phyloP scores from a whole-genome alignment of 2,329 filamentous ascomycete genomes.

The Microcyclospora tardicrescens region DNA sequence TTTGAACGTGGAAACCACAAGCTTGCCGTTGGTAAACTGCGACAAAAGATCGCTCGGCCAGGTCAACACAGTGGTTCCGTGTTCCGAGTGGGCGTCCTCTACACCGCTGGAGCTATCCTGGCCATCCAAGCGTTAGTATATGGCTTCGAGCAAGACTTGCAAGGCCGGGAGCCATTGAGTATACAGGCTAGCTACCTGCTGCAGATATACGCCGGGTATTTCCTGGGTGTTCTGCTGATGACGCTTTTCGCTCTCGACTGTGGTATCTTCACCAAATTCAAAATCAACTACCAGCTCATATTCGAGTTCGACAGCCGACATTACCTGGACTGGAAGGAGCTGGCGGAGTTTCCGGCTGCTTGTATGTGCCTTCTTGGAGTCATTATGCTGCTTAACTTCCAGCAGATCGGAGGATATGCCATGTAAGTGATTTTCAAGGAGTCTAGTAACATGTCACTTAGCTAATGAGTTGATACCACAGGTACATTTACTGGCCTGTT shows the following conservation, averaged over 20 bases:
- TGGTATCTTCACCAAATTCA: constrained; percentile 65
- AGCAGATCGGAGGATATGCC: constrained; percentile 46
- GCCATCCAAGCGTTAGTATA: constrained; percentile 32
- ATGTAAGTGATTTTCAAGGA: constrained; percentile 41
- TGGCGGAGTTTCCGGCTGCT: constrained; percentile 75
- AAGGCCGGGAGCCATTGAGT: constrained; percentile 2
- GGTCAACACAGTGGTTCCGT: constrained; percentile 46
- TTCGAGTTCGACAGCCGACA: constrained; percentile 90
- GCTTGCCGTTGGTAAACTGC: constrained; percentile 74
- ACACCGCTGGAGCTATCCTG: constrained; percentile 30
- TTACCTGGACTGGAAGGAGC: constrained; percentile 70
- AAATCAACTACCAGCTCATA: constrained; percentile 80
- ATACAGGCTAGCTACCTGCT: constrained; percentile 20
- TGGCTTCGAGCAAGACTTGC: constrained; percentile 16
- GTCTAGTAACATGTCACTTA: constrained; percentile 32
- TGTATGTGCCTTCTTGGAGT: constrained; percentile 65
- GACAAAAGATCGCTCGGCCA: constrained; percentile 51
- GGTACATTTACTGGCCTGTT: constrained; percentile 73
- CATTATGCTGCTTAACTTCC: constrained; percentile 83
- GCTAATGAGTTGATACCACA: not conserved
- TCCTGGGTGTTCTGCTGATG: constrained; percentile 68
- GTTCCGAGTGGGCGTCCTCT: constrained; percentile 42
- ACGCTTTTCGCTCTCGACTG: constrained; percentile 77
- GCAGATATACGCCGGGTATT: constrained; percentile 84
- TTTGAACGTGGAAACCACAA: constrained; percentile 92